Conservation (phyloP, 345 rosid species). For the Rhodamnia argentea region DNA sequence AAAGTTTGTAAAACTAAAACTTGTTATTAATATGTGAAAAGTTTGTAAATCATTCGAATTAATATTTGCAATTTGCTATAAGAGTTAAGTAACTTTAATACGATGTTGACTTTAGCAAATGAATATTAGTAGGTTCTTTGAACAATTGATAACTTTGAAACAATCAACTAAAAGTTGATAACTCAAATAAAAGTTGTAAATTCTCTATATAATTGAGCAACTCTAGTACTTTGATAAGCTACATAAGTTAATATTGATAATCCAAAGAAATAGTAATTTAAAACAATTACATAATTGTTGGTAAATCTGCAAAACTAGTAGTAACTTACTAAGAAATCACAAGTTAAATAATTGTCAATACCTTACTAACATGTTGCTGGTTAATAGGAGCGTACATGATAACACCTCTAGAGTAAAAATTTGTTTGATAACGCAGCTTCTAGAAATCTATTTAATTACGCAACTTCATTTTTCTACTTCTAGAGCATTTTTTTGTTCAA, state of each 20-base stretch:
- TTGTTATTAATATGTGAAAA: neutral
- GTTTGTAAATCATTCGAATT: neutral
- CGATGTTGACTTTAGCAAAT: neutral
- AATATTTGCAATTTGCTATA: neutral
- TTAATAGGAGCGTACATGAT: neutral
- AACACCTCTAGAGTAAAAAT: no score
- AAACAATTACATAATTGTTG: neutral
- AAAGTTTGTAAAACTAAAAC: neutral
- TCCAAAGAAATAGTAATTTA: neutral
- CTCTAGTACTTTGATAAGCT: neutral
- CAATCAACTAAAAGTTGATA: no score
- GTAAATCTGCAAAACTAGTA: neutral
- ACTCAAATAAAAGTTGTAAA: neutral
- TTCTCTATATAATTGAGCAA: neutral
- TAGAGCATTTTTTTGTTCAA: no score
- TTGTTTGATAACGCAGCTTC: no score
- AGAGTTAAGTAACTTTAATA: neutral
- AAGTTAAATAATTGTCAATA: neutral
- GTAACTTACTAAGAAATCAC: neutral
- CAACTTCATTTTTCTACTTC: no score
- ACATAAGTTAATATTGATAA: neutral
- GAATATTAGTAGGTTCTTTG: neutral
- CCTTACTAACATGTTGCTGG: neutral
- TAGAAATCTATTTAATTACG: no score
- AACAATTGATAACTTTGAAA: neutral